phyloP scores from a whole-genome alignment of 2,329 filamentous ascomycete genomes.

The Verticillium dahliae region DNA sequence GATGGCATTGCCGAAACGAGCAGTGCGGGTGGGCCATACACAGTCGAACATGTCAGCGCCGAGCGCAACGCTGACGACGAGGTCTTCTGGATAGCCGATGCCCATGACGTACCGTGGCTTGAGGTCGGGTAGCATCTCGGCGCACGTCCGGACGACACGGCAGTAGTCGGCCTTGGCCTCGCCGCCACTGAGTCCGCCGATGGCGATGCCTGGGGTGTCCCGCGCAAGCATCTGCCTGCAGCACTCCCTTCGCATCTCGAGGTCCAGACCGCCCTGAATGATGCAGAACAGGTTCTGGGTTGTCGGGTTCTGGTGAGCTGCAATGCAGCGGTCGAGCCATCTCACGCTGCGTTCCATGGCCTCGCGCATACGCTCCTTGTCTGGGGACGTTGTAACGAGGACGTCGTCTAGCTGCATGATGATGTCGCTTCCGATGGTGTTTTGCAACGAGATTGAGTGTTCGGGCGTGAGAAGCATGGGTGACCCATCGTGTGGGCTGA shows the following conservation, averaged over 20 bases:
- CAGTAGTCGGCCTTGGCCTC: conserved; percentile 94
- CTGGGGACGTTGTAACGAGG: conserved; percentile 89
- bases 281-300: conserved; percentile 96
- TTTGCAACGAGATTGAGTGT: conserved; percentile 92
- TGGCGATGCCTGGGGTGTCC: conserved; percentile 92
- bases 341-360: conserved; percentile 92
- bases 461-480: conserved; percentile 97
- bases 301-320: conserved; percentile 76
- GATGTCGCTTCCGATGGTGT: conserved; percentile 95
- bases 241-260: conserved; percentile 79
- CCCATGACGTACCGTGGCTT: conserved; percentile 99
- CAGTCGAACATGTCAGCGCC: conserved; percentile 99
- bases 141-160: conserved; percentile 82
- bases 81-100: conserved; percentile 92
- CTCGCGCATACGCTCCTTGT: conserved; percentile 79
- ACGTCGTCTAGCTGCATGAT: conserved; percentile 99
- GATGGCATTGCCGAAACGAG: conserved; percentile 91
- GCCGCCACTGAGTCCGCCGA: conserved; percentile 88
- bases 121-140: conserved; percentile 71
- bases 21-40: conserved; percentile 95
- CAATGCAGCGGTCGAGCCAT: conserved; percentile 94
- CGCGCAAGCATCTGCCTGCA: conserved; percentile 80
- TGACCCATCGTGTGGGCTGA: conserved; percentile 90
- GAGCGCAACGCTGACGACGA: conserved; percentile 86
- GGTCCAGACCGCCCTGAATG: conserved; percentile 89